A percentile compares a stretch with the other conserved stretches of the same genome.
phyloP scores from a whole-genome alignment of 2,329 filamentous ascomycete genomes.

The Epichloe gansuensis region DNA sequence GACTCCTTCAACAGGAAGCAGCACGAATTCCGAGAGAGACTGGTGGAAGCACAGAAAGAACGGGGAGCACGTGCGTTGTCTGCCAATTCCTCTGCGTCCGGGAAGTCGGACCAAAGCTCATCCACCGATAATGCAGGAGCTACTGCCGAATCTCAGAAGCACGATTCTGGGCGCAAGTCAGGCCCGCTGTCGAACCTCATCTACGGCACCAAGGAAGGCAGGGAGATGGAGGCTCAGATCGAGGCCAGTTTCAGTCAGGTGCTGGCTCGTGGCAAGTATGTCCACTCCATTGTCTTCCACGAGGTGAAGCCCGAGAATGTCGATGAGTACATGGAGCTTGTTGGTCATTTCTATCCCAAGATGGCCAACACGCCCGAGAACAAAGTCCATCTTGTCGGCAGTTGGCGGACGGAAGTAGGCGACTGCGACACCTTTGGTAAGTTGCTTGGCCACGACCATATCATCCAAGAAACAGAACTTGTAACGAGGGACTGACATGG shows the following conservation, averaged over 20 bases:
- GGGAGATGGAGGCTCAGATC: conserved; percentile 89
- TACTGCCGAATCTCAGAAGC: conserved; percentile 43
- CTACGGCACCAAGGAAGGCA: conserved; percentile 91
- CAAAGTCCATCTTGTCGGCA: conserved; percentile 91
- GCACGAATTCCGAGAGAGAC: conserved; percentile 72
- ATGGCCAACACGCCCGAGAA: conserved; percentile 79
- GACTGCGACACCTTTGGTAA: conserved; percentile 93
- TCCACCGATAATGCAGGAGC: conserved; percentile 22
- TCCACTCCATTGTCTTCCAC: conserved; percentile 95
- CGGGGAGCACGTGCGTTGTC: conserved; percentile 69
- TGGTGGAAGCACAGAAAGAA: conserved; percentile 66
- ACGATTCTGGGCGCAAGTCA: conserved; percentile 51
- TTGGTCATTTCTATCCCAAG: conserved; percentile 83
- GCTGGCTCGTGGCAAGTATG: conserved; percentile 90
- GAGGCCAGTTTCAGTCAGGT: conserved; percentile 94
- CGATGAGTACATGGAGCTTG: conserved; percentile 83
- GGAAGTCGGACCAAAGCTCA: conserved; percentile 27
- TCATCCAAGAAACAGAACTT: background rate
- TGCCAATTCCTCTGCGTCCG: conserved; percentile 28
- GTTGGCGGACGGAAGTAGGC: conserved; percentile 95
- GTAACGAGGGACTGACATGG: background rate
- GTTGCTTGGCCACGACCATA: conserved; percentile 13
- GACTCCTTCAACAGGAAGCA: conserved; percentile 72
- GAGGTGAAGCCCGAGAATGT: conserved; percentile 91
- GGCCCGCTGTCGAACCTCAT: conserved; percentile 76